Evolutionary conservation across 306 rosid species (phyloP).

Genomic region (Delonix regia): DNA sequence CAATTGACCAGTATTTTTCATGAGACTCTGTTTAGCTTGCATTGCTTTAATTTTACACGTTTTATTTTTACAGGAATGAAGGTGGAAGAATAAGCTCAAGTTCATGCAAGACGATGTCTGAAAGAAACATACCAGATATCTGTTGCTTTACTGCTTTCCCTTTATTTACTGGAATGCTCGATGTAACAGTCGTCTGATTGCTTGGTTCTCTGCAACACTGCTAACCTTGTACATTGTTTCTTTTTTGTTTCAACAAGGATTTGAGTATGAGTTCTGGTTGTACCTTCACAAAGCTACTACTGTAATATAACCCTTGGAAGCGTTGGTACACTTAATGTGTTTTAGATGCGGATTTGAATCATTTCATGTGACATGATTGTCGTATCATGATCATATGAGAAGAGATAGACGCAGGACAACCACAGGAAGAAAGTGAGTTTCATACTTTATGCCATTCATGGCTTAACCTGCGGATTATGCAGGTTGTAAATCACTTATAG

Average conservation of each 20-base stretch:
- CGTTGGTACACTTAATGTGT: not conserved
- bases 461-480: not conserved
- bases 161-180: not conserved
- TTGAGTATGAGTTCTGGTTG: not conserved
- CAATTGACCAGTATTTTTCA: not conserved
- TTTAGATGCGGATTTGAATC: not conserved
- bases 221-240: not conserved
- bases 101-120: not conserved
- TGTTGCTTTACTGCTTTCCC: not conserved
- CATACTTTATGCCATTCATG: not conserved
- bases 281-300: not conserved
- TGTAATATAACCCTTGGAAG: not conserved
- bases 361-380: not conserved
- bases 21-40: not conserved
- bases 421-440: not conserved
- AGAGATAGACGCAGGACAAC: not conserved
- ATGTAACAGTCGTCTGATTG: not conserved
- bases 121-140: slow-evolving; percentile 12
- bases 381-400: not conserved
- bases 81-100: slow-evolving; percentile 1
- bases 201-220: not conserved
- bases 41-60: slow-evolving; percentile 28
- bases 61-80: slow-evolving; percentile 31
- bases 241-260: not conserved
- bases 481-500: not conserved